A percentile compares a stretch with the other conserved stretches of the same genome.
Conservation (phyloP, 441 rosid genomes). For the Mallotus repandus region DNA sequence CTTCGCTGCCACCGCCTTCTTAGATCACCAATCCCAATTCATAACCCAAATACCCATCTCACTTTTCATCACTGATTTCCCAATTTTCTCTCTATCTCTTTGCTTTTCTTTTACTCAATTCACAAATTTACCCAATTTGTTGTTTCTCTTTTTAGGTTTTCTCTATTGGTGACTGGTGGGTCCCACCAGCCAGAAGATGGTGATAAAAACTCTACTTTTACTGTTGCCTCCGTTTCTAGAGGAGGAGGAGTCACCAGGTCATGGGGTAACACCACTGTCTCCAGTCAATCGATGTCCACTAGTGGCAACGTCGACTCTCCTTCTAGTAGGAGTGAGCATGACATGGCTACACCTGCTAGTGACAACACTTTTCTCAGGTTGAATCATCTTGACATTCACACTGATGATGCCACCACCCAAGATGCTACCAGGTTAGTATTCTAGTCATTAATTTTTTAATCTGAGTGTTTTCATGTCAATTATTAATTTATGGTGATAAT, state of each 20-base stretch:
- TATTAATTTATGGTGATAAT: background rate
- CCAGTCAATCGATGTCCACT: constrained; percentile 91
- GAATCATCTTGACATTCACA: constrained; percentile 83
- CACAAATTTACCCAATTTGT: background rate
- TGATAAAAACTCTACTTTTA: constrained; percentile 41
- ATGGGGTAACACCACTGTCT: constrained; percentile 68
- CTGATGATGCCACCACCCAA: constrained; percentile 89
- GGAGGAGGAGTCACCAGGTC: constrained; percentile 57
- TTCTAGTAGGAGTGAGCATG: constrained; percentile 68
- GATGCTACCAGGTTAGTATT: constrained; percentile 66
- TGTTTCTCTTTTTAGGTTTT: background rate
- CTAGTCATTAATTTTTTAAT: constrained; percentile 2
- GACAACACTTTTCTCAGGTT: constrained; percentile 64
- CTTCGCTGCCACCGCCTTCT: background rate
- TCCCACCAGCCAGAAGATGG: constrained; percentile 48
- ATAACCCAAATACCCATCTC: constrained; percentile 8
- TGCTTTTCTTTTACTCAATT: background rate
- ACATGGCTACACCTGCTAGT: constrained; percentile 70
- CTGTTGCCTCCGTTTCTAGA: constrained; percentile 25
- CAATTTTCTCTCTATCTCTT: too few relatives aligned
- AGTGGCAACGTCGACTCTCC: constrained; percentile 98
- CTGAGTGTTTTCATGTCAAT: background rate
- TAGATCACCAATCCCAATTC: constrained; percentile 7
- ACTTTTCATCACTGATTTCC: background rate
- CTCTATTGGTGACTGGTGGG: constrained; percentile 51